Conservation (phyloP, 208 protist species). For the Trypanosoma conorhini region DNA sequence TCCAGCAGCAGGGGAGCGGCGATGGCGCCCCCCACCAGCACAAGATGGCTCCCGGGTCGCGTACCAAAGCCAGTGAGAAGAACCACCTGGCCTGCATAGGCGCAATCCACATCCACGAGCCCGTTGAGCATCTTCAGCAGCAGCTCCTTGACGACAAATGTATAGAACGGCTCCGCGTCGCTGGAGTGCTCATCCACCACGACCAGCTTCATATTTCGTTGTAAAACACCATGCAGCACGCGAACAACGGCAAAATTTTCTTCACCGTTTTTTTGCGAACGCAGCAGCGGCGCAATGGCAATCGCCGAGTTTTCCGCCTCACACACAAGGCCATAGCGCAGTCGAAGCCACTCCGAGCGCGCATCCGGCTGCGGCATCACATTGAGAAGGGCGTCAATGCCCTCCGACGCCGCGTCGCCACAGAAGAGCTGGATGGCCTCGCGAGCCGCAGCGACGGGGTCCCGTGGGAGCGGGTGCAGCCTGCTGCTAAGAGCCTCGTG, state of each 20-base stretch:
- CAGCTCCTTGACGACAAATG: slow-evolving; percentile 38
- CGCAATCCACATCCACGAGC: slow-evolving; percentile 47
- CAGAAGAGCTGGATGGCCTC: slow-evolving; percentile 76
- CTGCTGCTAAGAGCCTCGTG: slow-evolving; percentile 40
- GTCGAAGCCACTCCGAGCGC: slow-evolving; percentile 43
- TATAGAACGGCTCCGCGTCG: slow-evolving; percentile 65
- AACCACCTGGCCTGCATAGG: slow-evolving; percentile 68
- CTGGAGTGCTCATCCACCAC: slow-evolving; percentile 72
- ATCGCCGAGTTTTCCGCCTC: slow-evolving; percentile 29
- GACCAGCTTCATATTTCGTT: slow-evolving; percentile 31
- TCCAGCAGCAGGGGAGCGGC: slow-evolving; percentile 39
- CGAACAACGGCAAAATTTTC: slow-evolving; percentile 63
- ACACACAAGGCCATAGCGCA: slow-evolving; percentile 40
- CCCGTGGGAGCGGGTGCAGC: slow-evolving; percentile 56
- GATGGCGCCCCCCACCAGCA: slow-evolving; percentile 52
- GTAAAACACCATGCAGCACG: slow-evolving; percentile 56
- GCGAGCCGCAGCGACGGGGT: slow-evolving; percentile 55
- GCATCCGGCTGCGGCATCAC: slow-evolving; percentile 44
- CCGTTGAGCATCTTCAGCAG: slow-evolving; percentile 54
- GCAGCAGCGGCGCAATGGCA: slow-evolving; percentile 61
- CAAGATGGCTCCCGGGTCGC: slow-evolving; percentile 53
- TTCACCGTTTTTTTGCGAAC: slow-evolving; percentile 39
- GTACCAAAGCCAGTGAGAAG: slow-evolving; percentile 53
- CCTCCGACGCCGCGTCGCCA: slow-evolving; percentile 50
- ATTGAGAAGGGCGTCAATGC: slow-evolving; percentile 62